A percentile compares a stretch with the other conserved stretches of the same genome.
These are phyloP conservation scores for Plectosphaerella sp. DNA, from an alignment of 2,329 filamentous ascomycete species.

Conservation along the genomic window DNA sequence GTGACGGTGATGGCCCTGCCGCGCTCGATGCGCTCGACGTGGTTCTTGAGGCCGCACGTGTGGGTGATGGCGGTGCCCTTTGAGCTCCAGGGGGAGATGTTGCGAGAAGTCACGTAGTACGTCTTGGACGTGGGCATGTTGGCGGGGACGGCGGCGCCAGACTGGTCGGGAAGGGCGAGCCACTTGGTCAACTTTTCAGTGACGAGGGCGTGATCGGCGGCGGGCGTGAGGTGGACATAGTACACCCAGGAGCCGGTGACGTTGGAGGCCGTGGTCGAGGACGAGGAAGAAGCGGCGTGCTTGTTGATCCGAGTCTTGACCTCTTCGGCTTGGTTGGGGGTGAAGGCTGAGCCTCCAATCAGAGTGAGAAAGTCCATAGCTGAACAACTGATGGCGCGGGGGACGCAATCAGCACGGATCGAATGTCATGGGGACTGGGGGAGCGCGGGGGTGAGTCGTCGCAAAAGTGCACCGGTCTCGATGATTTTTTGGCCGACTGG, in stretches of 20 bases:
- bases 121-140: slow-evolving; percentile 29
- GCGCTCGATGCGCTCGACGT: slow-evolving; percentile 76
- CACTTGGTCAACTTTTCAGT: slow-evolving; percentile 32
- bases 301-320: slow-evolving; percentile 40
- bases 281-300: slow-evolving; percentile 15
- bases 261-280: slow-evolving; percentile 36
- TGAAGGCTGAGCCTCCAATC: slow-evolving; percentile 45
- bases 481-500: slow-evolving; percentile 10
- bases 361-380: slow-evolving; percentile 23
- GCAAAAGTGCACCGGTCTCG: neutral
- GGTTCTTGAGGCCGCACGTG: slow-evolving; percentile 74
- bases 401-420: slow-evolving; percentile 1
- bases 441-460: slow-evolving; percentile 5
- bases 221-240: slow-evolving; percentile 56
- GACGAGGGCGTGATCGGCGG: slow-evolving; percentile 36
- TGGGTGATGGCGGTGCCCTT: slow-evolving; percentile 92
- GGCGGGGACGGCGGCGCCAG: slow-evolving; percentile 42
- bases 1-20: slow-evolving; percentile 72
- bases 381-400: slow-evolving; percentile 4
- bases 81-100: slow-evolving; percentile 95
- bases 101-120: slow-evolving; percentile 70
- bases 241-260: slow-evolving; percentile 57
- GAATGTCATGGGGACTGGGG: neutral
- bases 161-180: slow-evolving; percentile 34
- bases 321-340: slow-evolving; percentile 36